Percentiles rank a stretch among this genome's conserved stretches.
These are phyloP conservation scores for Aspergillus sp. DNA, from an alignment of 2,329 filamentous ascomycete species.

Conservation along the genomic window DNA sequence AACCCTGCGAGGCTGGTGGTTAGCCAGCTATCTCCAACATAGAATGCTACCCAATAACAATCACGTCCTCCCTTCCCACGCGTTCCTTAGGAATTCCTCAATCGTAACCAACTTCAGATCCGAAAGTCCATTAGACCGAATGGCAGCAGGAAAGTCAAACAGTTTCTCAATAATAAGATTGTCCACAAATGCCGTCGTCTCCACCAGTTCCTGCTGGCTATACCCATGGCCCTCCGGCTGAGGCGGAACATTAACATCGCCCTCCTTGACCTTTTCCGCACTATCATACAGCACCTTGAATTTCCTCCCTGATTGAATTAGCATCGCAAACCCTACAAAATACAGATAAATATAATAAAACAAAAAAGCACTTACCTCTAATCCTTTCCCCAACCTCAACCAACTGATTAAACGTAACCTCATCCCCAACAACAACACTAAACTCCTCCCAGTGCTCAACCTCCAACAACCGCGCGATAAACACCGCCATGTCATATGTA, in stretches of 20 bases:
- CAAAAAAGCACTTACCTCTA: slow-evolving; percentile 33
- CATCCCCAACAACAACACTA: slow-evolving; percentile 40
- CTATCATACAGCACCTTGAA: slow-evolving; percentile 37
- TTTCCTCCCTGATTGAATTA: slow-evolving; percentile 26
- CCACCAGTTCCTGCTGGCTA: slow-evolving; percentile 25
- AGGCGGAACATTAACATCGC: slow-evolving; percentile 35
- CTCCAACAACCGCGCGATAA: slow-evolving; percentile 45
- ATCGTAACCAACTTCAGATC: slow-evolving; percentile 25
- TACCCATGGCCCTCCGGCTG: slow-evolving; percentile 20
- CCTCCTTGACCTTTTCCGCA: slow-evolving; percentile 32
- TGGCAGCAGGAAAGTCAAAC: slow-evolving; percentile 26
- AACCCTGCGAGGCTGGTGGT: no score
- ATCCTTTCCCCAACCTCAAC: slow-evolving; percentile 45
- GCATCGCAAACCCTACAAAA: not conserved
- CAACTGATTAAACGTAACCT: slow-evolving; percentile 47
- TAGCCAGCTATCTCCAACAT: no score
- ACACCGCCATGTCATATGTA: slow-evolving; percentile 50
- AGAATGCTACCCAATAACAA: no score
- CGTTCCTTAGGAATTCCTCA: slow-evolving; percentile 21
- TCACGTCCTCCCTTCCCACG: slow-evolving; percentile 10
- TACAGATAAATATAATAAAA: no score
- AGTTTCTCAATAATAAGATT: slow-evolving; percentile 28
- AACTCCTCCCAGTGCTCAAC: slow-evolving; percentile 47
- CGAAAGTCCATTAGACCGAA: slow-evolving; percentile 25
- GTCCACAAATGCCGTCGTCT: slow-evolving; percentile 28